Conservation (phyloP, 805 yeast species). For the Barnettozyma botsteinii region DNA sequence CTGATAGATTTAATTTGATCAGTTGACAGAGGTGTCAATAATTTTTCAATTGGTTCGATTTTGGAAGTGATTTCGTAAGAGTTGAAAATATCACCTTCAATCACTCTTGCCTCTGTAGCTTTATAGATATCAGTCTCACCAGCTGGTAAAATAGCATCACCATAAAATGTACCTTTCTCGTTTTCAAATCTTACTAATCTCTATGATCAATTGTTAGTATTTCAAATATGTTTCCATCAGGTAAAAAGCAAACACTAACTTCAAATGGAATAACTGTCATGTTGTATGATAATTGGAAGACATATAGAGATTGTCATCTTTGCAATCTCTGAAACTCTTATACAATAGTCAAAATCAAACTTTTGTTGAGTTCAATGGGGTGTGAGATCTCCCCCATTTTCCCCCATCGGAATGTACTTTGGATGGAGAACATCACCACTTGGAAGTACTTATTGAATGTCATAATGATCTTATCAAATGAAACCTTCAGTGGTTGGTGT, state of each 20-base stretch:
- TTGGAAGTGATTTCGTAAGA: slow-evolving; percentile 32
- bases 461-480: too few species aligned
- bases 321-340: background rate
- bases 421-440: too few species aligned
- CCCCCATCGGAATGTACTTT: too few species aligned
- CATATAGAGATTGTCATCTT: background rate
- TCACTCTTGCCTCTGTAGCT: slow-evolving; percentile 32
- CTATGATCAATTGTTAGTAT: background rate
- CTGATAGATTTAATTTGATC: slow-evolving; percentile 36
- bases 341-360: background rate
- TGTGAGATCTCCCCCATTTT: background rate
- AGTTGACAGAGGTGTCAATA: slow-evolving; percentile 37
- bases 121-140: slow-evolving; percentile 34
- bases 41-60: slow-evolving; percentile 26
- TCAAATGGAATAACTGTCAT: background rate
- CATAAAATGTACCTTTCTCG: background rate
- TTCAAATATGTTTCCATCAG: background rate
- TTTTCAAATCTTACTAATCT: slow-evolving; percentile 1
- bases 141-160: slow-evolving; percentile 1
- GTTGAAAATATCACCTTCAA: slow-evolving; percentile 41
- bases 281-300: background rate
- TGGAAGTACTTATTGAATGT: too few species aligned
- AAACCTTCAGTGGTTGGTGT: too few species aligned
- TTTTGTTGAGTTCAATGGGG: background rate
- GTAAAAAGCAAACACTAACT: background rate